Evolutionary conservation across 495 filamentous ascomycete genomes (phyloP).

Genomic region (Penicillium turbatum): DNA sequence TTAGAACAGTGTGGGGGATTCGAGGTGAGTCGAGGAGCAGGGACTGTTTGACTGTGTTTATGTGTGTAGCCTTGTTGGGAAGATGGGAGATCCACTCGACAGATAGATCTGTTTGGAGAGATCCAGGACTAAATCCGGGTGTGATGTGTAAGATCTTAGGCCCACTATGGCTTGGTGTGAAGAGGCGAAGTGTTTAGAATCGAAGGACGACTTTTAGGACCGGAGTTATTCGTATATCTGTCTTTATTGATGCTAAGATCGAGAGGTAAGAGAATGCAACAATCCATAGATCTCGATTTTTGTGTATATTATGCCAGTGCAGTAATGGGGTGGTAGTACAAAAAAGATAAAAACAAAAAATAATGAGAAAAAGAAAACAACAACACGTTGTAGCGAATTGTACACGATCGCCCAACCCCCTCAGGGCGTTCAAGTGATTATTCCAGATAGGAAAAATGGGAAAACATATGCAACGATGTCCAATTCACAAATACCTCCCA

Average conservation of each 20-base stretch:
- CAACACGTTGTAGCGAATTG: slow-evolving; percentile 23
- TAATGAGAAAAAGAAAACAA: slow-evolving; percentile 9
- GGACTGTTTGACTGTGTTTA: neutral
- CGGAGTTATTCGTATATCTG: no score
- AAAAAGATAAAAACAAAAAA: neutral
- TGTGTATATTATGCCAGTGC: slow-evolving; percentile 21
- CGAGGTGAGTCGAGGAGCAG: neutral
- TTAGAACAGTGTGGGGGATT: neutral
- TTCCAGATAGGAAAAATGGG: slow-evolving; percentile 1
- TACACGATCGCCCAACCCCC: slow-evolving; percentile 23
- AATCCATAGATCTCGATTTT: slow-evolving; percentile 10
- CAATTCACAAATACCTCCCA: slow-evolving; percentile 18
- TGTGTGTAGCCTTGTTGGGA: neutral
- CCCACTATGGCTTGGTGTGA: slow-evolving; percentile 11
- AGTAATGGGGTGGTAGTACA: slow-evolving; percentile 22
- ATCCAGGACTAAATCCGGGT: slow-evolving; percentile 12
- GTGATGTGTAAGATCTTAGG: slow-evolving; percentile 32
- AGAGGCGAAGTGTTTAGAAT: neutral
- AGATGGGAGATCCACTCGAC: slow-evolving; percentile 9
- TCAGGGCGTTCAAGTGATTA: slow-evolving; percentile 15
- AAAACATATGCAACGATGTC: slow-evolving; percentile 23
- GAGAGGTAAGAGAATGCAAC: neutral
- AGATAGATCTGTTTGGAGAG: slow-evolving; percentile 26
- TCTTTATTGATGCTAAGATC: neutral
- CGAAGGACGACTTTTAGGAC: neutral